A percentile compares a stretch with the other conserved stretches of the same genome.
These are phyloP conservation scores for Verticillium isaacii DNA, from an alignment of 2,329 filamentous ascomycete species.

Conservation along the genomic window DNA sequence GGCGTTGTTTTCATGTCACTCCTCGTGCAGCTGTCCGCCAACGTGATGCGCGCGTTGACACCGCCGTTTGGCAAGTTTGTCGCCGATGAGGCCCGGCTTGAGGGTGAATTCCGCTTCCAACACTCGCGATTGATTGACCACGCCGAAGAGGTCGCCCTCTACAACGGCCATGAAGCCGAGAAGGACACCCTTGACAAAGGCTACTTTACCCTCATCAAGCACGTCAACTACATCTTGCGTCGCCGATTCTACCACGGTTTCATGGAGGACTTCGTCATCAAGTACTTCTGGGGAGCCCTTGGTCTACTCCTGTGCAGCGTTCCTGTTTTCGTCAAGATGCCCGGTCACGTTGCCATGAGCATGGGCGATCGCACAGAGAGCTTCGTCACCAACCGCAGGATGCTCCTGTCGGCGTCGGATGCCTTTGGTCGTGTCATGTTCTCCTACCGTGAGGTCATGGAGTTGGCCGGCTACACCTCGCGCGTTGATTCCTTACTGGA, in stretches of 20 bases:
- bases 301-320: constrained; percentile 89
- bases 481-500: constrained; percentile 85
- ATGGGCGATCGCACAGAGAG: constrained; percentile 70
- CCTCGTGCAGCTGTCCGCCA: constrained; percentile 87
- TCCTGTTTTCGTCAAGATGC: constrained; percentile 92
- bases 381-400: constrained; percentile 90
- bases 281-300: constrained; percentile 97
- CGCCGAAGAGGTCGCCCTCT: constrained; percentile 90
- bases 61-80: constrained; percentile 98
- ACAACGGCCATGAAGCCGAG: constrained; percentile 86
- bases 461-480: constrained; percentile 91
- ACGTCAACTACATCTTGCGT: constrained; percentile 92
- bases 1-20: constrained; percentile 93
- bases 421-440: constrained; percentile 97
- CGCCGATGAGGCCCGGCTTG: constrained; percentile 87
- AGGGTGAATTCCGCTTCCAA: constrained; percentile 94
- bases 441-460: constrained; percentile 95
- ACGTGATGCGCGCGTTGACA: constrained; percentile 88
- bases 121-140: constrained; percentile 95
- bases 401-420: constrained; percentile 90
- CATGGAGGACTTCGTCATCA: constrained; percentile 99
- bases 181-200: constrained; percentile 97
- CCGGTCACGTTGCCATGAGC: constrained; percentile 58
- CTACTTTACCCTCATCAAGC: constrained; percentile 98
- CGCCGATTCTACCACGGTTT: constrained; percentile 94